These are phyloP conservation scores for Fusarium tuaranense DNA, from an alignment of 2,329 filamentous ascomycete species.

Conservation along the genomic window DNA sequence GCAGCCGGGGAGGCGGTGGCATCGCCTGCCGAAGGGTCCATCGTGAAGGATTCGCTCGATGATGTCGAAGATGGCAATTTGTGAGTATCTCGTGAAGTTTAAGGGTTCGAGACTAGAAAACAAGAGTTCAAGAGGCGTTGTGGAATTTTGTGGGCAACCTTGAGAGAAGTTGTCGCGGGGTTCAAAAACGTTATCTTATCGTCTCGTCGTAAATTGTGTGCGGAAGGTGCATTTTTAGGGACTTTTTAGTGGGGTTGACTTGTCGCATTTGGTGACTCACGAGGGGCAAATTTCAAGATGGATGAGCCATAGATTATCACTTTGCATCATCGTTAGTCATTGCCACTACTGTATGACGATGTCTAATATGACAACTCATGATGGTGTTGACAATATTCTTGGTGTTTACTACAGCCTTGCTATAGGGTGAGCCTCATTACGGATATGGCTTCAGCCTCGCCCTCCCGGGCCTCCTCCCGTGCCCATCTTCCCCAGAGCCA, in stretches of 20 bases:
- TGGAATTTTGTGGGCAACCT: constrained; percentile 41
- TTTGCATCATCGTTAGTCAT: constrained; percentile 2
- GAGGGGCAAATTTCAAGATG: constrained; percentile 26
- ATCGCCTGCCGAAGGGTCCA: constrained; percentile 31
- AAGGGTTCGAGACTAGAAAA: not conserved
- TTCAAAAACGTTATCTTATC: constrained; percentile 41
- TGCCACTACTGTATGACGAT: not conserved
- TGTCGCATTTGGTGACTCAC: constrained; percentile 31
- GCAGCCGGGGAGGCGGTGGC: constrained; percentile 50
- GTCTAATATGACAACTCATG: not conserved
- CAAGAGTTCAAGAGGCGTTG: constrained; percentile 18
- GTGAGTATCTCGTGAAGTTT: constrained; percentile 8
- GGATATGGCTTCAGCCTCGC: constrained; percentile 21
- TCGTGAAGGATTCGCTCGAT: constrained; percentile 11
- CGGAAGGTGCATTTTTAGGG: constrained; percentile 14
- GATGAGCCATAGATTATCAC: constrained; percentile 22
- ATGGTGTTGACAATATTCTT: not conserved
- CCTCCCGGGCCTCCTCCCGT: not conserved
- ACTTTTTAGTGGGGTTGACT: constrained; percentile 18
- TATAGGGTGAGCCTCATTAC: constrained; percentile 6
- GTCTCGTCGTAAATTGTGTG: constrained; percentile 5
- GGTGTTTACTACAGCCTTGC: constrained; percentile 18
- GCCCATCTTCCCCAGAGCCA: not conserved
- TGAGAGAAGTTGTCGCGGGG: constrained; percentile 36
- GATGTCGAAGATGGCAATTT: not conserved